Evolutionary conservation across 306 rosid species (phyloP), one percentile per base, ranked within the genome.

Genomic region (Oemleria cerasiformis): DNA sequence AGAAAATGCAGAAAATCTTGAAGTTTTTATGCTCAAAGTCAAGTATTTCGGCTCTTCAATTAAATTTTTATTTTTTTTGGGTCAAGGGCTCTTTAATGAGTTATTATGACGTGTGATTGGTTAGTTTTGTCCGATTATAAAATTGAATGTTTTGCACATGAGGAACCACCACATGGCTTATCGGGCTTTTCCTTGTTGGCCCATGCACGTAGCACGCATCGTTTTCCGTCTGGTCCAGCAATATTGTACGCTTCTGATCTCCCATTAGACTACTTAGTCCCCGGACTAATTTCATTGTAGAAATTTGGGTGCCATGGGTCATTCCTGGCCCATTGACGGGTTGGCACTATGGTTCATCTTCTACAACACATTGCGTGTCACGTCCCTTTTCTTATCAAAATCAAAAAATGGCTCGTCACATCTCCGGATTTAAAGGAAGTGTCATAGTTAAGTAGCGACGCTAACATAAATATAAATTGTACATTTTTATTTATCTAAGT

Each of bases 111-210:
- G 9, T 54, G 47, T 30, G 34, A 48, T 45, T 67, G 47, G 54
- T 5, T 58, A 1, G 30, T 25, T 12, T 71, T 34, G 14, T 68
- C 57, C 34, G 50, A 68, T 56, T 36, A 3, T 40, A 6, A 17
- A 12, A 36, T 16, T 57, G 8, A 10, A 42, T n/a, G 62, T 68
- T 41, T 57, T 76, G 36, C 40, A 36, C 65, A 5, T 6, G 74
- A 50, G 73, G 54, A 70, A 50, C 6, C 66, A 63, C 48, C 76
- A 75, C 73, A 44, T 75, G 79, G 83, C 38, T 60, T 48, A 10
- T 9, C 38, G 68, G 79, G 68, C 63, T 63, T 60, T 19, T 7
- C 21, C 8, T 5, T 50, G 43, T 48, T 38, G 79, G 74, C 67
- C 74, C 56, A 68, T 57, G 23, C 45, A 23, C 11, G 15, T 38